phyloP scores from a whole-genome alignment of 2,329 filamentous ascomycete species.

The Trichoderma polysporum region DNA sequence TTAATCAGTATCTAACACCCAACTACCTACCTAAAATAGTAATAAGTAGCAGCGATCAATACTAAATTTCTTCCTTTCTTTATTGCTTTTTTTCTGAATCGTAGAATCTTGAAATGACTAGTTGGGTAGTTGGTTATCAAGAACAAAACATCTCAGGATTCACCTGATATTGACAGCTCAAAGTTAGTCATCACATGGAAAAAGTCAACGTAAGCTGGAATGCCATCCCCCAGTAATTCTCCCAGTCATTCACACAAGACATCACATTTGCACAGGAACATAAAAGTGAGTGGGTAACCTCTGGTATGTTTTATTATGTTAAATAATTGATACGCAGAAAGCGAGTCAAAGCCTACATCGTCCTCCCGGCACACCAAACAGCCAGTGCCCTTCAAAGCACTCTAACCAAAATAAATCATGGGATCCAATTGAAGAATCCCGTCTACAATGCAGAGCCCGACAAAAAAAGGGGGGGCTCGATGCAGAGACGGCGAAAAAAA shows the following conservation, averaged over 20 bases:
- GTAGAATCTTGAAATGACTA: too few species aligned
- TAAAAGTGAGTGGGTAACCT: constrained; percentile 61
- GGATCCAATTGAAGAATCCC: constrained; percentile 8
- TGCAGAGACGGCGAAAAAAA: constrained; percentile 11
- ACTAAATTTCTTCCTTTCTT: too few species aligned
- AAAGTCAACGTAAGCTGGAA: too few species aligned
- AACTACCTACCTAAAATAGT: too few species aligned
- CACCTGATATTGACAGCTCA: too few species aligned
- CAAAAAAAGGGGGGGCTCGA: not conserved
- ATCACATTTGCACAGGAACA: not conserved
- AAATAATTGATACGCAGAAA: constrained; percentile 64
- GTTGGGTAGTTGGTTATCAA: too few species aligned
- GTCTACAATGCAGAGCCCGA: constrained; percentile 8
- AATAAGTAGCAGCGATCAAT: too few species aligned
- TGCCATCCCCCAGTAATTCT: too few species aligned
- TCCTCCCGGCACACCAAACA: constrained; percentile 29
- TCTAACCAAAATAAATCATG: not conserved
- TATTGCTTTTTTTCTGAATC: too few species aligned
- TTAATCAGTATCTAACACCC: too few species aligned
- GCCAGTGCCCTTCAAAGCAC: constrained; percentile 4
- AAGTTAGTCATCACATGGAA: too few species aligned
- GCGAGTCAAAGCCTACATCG: constrained; percentile 53
- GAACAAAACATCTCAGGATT: too few species aligned
- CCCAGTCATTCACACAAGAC: not conserved
- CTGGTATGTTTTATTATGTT: constrained; percentile 56